phyloP scores from a whole-genome alignment of 768 basidiomycete genomes.

The Hirschioporus abietinus region DNA sequence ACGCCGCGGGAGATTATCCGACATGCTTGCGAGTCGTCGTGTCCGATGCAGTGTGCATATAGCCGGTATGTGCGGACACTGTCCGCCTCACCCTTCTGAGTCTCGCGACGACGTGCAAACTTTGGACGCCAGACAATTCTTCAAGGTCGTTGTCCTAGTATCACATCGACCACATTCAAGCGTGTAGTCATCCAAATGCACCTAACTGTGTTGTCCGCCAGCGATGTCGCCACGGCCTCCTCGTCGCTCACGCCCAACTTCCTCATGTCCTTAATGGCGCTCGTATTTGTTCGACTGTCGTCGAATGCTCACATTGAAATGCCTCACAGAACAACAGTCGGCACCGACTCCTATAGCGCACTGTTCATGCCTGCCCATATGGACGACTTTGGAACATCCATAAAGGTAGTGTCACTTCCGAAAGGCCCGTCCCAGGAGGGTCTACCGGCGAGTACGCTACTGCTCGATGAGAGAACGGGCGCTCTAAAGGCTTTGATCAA shows the following conservation, averaged over 20 bases:
- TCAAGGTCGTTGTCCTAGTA: too few relatives aligned
- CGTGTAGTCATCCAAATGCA: neutral
- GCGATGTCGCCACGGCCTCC: conserved; percentile 50
- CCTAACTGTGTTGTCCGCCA: conserved; percentile 43
- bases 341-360: conserved; percentile 48
- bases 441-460: conserved; percentile 69
- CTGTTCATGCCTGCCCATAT: conserved; percentile 85
- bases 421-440: conserved; percentile 41
- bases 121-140: too few relatives aligned
- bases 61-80: too few relatives aligned
- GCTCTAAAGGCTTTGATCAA: conserved; percentile 72
- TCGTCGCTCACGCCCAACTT: conserved; percentile 38
- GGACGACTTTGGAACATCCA: conserved; percentile 44
- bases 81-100: too few relatives aligned
- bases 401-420: conserved; percentile 84
- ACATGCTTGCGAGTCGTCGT: too few relatives aligned
- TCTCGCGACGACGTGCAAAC: too few relatives aligned
- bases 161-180: neutral
- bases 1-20: too few relatives aligned
- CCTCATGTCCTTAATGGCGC: conserved; percentile 52
- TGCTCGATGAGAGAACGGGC: conserved; percentile 69
- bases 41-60: too few relatives aligned
- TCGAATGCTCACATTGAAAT: conserved; percentile 23
- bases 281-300: conserved; percentile 49
- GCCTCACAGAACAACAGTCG: conserved; percentile 59